Evolutionary conservation across 2,329 filamentous ascomycete genomes (phyloP), one percentile per base, ranked within the genome.

Genomic region (Hymenoscyphus repandus): DNA sequence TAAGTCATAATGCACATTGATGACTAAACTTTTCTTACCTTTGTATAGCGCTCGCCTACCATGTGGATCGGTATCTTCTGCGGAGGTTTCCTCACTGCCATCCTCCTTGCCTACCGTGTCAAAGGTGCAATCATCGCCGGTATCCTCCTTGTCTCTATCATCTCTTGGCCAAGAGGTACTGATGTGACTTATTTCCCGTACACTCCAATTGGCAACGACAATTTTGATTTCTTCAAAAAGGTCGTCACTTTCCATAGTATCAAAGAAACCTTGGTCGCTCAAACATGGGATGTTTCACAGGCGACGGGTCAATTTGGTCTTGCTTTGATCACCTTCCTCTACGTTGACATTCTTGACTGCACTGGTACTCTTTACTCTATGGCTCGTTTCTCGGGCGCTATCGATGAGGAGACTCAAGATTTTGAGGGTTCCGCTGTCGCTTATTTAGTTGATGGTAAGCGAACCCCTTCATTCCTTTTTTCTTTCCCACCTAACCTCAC

Each of bases 31-130:
- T 13, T 38, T 38, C 36, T 18, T 9, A 38, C 36, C 18, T 15
- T 38, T 18, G 22, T 27, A 4, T 7, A 27, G 38, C 38, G 38
- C 55, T 87, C 78, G 62, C 86, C 88, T 1, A 80, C 83, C 32
- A 81, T 93, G 79, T 95, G 89, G 89, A 77, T 93, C 48, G 89
- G 88, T 39, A 90, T 93, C 61, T 92, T 93, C 73, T 88, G 85
- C 58, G 88, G 88, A 36, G 88, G 88, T 57, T 76, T 93, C 58
- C 69, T 95, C 34, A 92, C 88, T 0, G 84, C 84, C 33, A 70
- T 92, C 58, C 72, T 93, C 50, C 85, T 90, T 81, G 78, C 90
- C 72, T 93, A 89, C 68, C 82, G 87, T 22, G 80, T 93, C 69
- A 91, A 90, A 71, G 88, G 88, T 54, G 88, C 89, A 50, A 86